These are phyloP conservation scores for Fusarium musae DNA, from an alignment of 2,329 filamentous ascomycete species.

Conservation along the genomic window DNA sequence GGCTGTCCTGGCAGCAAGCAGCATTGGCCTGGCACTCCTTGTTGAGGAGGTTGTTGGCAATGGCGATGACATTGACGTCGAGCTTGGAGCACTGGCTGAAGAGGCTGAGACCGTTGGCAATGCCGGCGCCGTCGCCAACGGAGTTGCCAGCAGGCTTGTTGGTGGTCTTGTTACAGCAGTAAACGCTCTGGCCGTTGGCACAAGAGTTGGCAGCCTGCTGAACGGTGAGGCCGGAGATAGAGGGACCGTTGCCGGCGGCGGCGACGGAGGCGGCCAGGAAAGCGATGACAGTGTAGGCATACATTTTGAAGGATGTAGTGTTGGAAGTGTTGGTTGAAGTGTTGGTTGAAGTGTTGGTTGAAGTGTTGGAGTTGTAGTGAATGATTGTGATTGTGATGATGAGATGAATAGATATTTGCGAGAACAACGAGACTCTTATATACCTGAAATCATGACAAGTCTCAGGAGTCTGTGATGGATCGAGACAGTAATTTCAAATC, in stretches of 20 bases:
- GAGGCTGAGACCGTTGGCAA: neutral
- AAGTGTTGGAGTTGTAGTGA: neutral
- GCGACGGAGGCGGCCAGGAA: neutral
- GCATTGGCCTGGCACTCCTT: neutral
- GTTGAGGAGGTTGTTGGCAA: neutral
- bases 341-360: constrained; percentile 1
- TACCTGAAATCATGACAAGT: neutral
- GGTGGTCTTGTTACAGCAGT: constrained; percentile 3
- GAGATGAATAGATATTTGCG: neutral
- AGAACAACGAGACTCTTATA: neutral
- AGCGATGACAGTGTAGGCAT: neutral
- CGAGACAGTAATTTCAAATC: neutral
- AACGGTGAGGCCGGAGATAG: neutral
- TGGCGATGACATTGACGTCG: neutral
- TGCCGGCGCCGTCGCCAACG: neutral
- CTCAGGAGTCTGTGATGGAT: neutral
- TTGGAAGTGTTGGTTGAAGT: neutral
- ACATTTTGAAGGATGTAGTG: constrained; percentile 1
- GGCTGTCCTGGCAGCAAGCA: constrained; percentile 13
- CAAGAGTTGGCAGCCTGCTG: neutral
- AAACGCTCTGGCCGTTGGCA: neutral
- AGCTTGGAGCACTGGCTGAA: neutral
- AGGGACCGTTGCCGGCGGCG: neutral
- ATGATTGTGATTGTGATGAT: neutral
- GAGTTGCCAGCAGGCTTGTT: neutral